Conservation (phyloP, 495 filamentous ascomycete species). For the Gamarada debralockiae region DNA sequence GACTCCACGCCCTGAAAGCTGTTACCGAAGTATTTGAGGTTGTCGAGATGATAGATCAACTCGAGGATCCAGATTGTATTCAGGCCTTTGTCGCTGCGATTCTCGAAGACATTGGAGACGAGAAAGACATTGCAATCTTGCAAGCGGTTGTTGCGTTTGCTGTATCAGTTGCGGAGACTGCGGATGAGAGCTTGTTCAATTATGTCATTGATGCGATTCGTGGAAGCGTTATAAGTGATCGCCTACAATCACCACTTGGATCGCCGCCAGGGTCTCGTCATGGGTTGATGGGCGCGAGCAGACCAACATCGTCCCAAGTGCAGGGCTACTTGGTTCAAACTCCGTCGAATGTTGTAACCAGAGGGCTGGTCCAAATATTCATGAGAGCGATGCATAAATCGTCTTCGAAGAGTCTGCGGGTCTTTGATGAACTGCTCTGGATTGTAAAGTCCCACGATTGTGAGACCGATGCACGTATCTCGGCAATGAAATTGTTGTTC, state of each 20-base stretch:
- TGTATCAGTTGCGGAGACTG: constrained; percentile 42
- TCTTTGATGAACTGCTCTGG: constrained; percentile 52
- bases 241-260: constrained; percentile 30
- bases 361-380: constrained; percentile 57
- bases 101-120: constrained; percentile 46
- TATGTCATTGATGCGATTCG: constrained; percentile 46
- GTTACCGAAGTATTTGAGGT: constrained; percentile 66
- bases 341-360: constrained; percentile 50
- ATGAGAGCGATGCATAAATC: constrained; percentile 53
- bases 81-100: constrained; percentile 39
- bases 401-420: constrained; percentile 43
- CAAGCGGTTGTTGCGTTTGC: constrained; percentile 47
- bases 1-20: constrained; percentile 62
- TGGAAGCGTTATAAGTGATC: constrained; percentile 36
- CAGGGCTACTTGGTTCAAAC: constrained; percentile 29
- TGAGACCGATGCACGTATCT: constrained; percentile 68
- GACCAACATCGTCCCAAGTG: constrained; percentile 2
- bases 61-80: constrained; percentile 42
- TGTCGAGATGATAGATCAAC: constrained; percentile 47
- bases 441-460: constrained; percentile 51
- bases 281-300: constrained; percentile 3
- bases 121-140: constrained; percentile 48
- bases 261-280: constrained; percentile 20
- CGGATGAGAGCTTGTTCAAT: constrained; percentile 46
- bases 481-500: constrained; percentile 79